Percentiles rank a stretch among this genome's conserved stretches.
Conservation (phyloP, 805 yeast genomes). For the Diddensiella caesifluorescens region DNA sequence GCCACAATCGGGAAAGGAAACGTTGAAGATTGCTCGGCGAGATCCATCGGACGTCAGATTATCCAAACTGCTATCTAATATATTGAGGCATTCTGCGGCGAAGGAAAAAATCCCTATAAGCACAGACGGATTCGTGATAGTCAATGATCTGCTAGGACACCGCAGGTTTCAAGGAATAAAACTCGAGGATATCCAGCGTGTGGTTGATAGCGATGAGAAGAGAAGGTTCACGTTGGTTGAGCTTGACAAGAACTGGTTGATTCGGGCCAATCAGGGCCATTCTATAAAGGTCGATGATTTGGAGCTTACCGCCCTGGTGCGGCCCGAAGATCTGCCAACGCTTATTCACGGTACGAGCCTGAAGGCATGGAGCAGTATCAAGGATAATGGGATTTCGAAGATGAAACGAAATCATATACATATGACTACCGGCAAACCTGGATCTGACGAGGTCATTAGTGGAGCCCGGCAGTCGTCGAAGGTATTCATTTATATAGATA, state of each 20-base stretch:
- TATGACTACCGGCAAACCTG: slow-evolving; percentile 58
- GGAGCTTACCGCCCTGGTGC: slow-evolving; percentile 37
- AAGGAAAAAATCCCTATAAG: slow-evolving; percentile 64
- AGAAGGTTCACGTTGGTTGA: slow-evolving; percentile 48
- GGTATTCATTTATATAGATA: slow-evolving; percentile 60
- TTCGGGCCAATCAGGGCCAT: slow-evolving; percentile 96
- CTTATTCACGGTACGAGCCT: slow-evolving; percentile 79
- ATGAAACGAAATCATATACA: slow-evolving; percentile 87
- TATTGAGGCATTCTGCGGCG: slow-evolving; percentile 81
- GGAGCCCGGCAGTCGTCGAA: slow-evolving; percentile 64
- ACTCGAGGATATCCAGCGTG: slow-evolving; percentile 48
- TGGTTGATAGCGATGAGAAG: slow-evolving; percentile 66
- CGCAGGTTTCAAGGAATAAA: slow-evolving; percentile 54
- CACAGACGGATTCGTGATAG: slow-evolving; percentile 56
- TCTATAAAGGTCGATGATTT: slow-evolving; percentile 47
- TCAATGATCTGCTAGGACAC: slow-evolving; percentile 49
- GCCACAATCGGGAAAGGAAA: not conserved
- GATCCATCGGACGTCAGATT: slow-evolving; percentile 37
- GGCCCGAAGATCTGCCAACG: slow-evolving; percentile 42
- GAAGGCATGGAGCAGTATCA: slow-evolving; percentile 45
- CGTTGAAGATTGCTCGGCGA: not conserved
- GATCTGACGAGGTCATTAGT: slow-evolving; percentile 47
- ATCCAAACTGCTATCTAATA: slow-evolving; percentile 68
- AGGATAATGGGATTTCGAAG: slow-evolving; percentile 50
- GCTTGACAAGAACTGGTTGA: slow-evolving; percentile 26